Evolutionary conservation across 345 rosid species (phyloP).

Genomic region (Acer saccharum): DNA sequence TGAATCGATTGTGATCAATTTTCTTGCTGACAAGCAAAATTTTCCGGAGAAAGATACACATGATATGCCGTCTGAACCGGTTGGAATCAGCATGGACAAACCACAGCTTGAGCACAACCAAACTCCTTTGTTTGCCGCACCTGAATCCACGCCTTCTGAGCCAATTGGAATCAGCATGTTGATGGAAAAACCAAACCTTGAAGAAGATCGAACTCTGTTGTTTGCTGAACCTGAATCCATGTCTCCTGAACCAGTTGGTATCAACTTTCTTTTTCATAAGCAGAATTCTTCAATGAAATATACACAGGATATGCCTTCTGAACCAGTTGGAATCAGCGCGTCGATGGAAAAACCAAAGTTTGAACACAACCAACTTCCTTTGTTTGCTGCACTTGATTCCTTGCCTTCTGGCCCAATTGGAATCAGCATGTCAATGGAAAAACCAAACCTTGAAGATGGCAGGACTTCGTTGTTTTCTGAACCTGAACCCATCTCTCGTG

Average conservation of each 20-base stretch:
- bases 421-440: background rate
- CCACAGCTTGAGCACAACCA: background rate
- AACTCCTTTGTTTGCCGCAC: background rate
- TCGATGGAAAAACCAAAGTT: background rate
- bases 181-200: background rate
- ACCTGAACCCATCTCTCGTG: background rate
- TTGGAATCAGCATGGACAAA: background rate
- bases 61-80: slow-evolving; percentile 10
- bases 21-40: slow-evolving; percentile 21
- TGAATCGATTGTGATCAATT: slow-evolving; percentile 31
- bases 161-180: background rate
- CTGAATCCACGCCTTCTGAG: background rate
- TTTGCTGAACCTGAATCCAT: background rate
- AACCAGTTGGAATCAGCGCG: background rate
- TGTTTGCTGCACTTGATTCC: too few relatives aligned
- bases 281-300: slow-evolving; percentile 25
- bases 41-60: slow-evolving; percentile 26
- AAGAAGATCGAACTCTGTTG: background rate
- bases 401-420: too few relatives aligned
- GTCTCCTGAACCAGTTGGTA: slow-evolving; percentile 21
- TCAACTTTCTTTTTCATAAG: slow-evolving; percentile 23
- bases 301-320: slow-evolving; percentile 27
- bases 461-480: too few relatives aligned
- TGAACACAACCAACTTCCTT: too few relatives aligned
- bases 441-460: background rate